A percentile compares a stretch with the other conserved stretches of the same genome.
phyloP scores from a whole-genome alignment of 306 rosid species.

The Datisca glomerata region DNA sequence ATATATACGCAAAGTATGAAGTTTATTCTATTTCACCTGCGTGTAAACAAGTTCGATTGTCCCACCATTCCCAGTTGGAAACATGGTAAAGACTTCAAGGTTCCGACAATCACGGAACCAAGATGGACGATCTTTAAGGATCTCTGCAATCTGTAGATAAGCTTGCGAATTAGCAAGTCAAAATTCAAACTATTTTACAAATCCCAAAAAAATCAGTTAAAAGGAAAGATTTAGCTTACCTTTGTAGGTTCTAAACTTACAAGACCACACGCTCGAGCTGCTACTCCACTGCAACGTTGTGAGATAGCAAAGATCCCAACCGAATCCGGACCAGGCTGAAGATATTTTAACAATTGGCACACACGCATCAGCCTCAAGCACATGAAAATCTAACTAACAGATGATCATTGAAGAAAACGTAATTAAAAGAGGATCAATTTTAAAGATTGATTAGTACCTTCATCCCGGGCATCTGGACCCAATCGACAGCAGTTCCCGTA shows the following conservation, averaged over 20 bases:
- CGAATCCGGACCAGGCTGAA: slow-evolving; percentile 99
- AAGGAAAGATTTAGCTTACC: too few species aligned
- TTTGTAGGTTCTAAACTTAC: slow-evolving; percentile 88
- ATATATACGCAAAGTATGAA: not conserved
- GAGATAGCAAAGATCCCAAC: slow-evolving; percentile 99
- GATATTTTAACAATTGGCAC: not conserved
- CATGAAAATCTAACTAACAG: too few species aligned
- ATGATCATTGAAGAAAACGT: too few species aligned
- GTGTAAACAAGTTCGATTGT: slow-evolving; percentile 84
- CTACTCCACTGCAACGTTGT: slow-evolving; percentile 95
- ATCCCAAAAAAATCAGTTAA: too few species aligned
- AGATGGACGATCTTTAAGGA: slow-evolving; percentile 94
- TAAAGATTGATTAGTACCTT: slow-evolving; percentile 66
- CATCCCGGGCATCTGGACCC: slow-evolving; percentile 99
- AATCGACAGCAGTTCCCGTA: slow-evolving; percentile 99
- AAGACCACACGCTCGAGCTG: slow-evolving; percentile 98
- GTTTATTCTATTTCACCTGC: slow-evolving; percentile 38
- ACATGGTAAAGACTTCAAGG: slow-evolving; percentile 80
- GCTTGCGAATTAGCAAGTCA: not conserved
- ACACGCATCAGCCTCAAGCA: too few species aligned
- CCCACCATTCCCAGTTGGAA: slow-evolving; percentile 88
- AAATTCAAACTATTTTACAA: not conserved
- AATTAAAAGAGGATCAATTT: too few species aligned
- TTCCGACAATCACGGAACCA: slow-evolving; percentile 99
- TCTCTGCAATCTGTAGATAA: slow-evolving; percentile 66